Evolutionary conservation across 768 basidiomycete species (phyloP).

Genomic region (Lactarius psammicola): DNA sequence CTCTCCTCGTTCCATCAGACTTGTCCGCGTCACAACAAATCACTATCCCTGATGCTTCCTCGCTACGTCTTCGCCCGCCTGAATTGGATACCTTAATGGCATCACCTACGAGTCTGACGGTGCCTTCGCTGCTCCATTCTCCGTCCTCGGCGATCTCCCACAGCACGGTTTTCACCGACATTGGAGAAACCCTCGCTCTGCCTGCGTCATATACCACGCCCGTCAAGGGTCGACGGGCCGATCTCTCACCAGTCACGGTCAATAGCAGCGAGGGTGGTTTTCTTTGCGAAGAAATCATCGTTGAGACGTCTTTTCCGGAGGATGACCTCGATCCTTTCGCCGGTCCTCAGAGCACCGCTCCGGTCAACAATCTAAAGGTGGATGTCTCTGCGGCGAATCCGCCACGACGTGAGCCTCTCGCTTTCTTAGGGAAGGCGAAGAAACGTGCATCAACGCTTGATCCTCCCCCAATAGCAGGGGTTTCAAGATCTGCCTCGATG

Average conservation of each 20-base stretch:
- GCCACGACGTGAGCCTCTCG: conserved; percentile 2
- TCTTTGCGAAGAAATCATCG: conserved; percentile 15
- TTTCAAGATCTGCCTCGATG: conserved; percentile 14
- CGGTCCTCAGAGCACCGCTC: background rate
- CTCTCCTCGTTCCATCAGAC: background rate
- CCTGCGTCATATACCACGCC: background rate
- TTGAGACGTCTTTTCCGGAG: conserved; percentile 14
- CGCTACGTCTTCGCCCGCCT: background rate
- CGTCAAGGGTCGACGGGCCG: conserved; percentile 1
- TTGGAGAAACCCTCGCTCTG: background rate
- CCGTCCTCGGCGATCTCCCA: conserved; percentile 20
- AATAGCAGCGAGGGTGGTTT: conserved; percentile 17
- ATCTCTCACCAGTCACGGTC: conserved; percentile 6
- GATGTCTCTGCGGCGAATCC: background rate
- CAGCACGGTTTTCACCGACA: conserved; percentile 1
- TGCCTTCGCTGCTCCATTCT: conserved; percentile 16
- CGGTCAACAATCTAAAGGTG: background rate
- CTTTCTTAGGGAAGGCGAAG: conserved; percentile 4
- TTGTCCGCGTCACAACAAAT: background rate
- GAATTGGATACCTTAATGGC: background rate
- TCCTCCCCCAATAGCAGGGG: background rate
- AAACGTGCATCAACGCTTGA: conserved; percentile 11
- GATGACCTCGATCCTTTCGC: conserved; percentile 13
- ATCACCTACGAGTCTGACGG: conserved; percentile 20
- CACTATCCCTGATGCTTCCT: background rate